A percentile compares a stretch with the other conserved stretches of the same genome.
These are phyloP conservation scores for Kwoniella newhampshirensis DNA, from an alignment of 768 basidiomycete genomes.

Conservation along the genomic window DNA sequence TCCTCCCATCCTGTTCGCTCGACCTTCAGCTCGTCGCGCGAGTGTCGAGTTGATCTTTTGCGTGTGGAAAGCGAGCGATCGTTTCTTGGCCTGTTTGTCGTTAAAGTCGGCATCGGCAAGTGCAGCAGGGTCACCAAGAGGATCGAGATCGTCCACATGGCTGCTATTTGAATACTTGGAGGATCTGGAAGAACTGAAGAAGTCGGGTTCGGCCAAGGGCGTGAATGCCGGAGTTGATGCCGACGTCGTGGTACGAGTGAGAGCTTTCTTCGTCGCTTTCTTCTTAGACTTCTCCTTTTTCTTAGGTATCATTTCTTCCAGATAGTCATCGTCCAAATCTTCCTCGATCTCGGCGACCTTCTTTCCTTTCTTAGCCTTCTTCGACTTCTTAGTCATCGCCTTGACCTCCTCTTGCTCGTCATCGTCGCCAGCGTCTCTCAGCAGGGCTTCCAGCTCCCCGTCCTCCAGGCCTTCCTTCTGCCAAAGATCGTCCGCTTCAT, in stretches of 20 bases:
- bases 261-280: slow-evolving; percentile 40
- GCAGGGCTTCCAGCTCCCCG: slow-evolving; percentile 44
- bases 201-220: slow-evolving; percentile 72
- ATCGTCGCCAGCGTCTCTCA: slow-evolving; percentile 50
- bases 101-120: slow-evolving; percentile 70
- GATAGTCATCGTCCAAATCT: slow-evolving; percentile 57
- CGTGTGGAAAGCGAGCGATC: slow-evolving; percentile 88
- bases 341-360: slow-evolving; percentile 52
- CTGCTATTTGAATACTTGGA: slow-evolving; percentile 8
- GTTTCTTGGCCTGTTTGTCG: slow-evolving; percentile 79
- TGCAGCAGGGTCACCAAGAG: slow-evolving; percentile 72
- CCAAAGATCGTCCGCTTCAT: slow-evolving; percentile 43
- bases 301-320: slow-evolving; percentile 52
- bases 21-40: slow-evolving; percentile 70
- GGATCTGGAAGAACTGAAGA: slow-evolving; percentile 53
- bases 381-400: slow-evolving; percentile 53
- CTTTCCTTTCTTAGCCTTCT: slow-evolving; percentile 26
- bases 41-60: slow-evolving; percentile 81
- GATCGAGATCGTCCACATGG: slow-evolving; percentile 48
- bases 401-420: slow-evolving; percentile 56
- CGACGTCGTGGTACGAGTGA: slow-evolving; percentile 33
- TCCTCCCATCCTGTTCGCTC: slow-evolving; percentile 71
- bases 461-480: slow-evolving; percentile 39
- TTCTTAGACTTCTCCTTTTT: slow-evolving; percentile 29
- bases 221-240: slow-evolving; percentile 53